phyloP scores from a whole-genome alignment of 495 filamentous ascomycete species.

The Penicillium canescens region DNA sequence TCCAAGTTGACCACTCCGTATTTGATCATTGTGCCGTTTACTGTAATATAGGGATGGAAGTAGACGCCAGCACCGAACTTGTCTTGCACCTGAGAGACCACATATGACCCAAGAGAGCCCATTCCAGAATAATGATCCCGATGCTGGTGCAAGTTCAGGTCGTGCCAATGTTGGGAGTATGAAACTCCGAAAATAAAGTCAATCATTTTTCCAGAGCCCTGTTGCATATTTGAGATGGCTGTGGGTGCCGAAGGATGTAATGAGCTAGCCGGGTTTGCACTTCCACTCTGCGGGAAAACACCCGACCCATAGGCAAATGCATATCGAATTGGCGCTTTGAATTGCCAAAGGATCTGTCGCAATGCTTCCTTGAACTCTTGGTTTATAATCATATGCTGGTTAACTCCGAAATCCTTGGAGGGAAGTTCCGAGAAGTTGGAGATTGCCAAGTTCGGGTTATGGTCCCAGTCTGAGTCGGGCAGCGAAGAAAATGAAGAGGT shows the following conservation, averaged over 20 bases:
- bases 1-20: constrained; percentile 94
- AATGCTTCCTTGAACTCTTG: constrained; percentile 90
- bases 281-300: constrained; percentile 81
- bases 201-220: constrained; percentile 90
- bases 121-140: constrained; percentile 89
- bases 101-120: constrained; percentile 79
- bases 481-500: constrained; percentile 36
- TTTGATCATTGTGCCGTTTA: constrained; percentile 96
- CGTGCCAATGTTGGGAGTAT: constrained; percentile 96
- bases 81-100: constrained; percentile 83
- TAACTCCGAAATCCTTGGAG: constrained; percentile 85
- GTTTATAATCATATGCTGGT: constrained; percentile 93
- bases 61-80: constrained; percentile 90
- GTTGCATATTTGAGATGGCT: constrained; percentile 77
- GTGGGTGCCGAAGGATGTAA: constrained; percentile 74
- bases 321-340: constrained; percentile 89
- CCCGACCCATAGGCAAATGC: constrained; percentile 97
- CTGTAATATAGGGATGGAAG: constrained; percentile 92
- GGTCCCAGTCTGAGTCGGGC: constrained; percentile 67
- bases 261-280: constrained; percentile 42
- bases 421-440: constrained; percentile 84
- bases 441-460: constrained; percentile 72
- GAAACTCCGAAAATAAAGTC: constrained; percentile 97
- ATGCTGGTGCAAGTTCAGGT: constrained; percentile 82
- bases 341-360: constrained; percentile 87